These are phyloP conservation scores for Galerina marginata DNA, from an alignment of 768 basidiomycete species.

Conservation along the genomic window DNA sequence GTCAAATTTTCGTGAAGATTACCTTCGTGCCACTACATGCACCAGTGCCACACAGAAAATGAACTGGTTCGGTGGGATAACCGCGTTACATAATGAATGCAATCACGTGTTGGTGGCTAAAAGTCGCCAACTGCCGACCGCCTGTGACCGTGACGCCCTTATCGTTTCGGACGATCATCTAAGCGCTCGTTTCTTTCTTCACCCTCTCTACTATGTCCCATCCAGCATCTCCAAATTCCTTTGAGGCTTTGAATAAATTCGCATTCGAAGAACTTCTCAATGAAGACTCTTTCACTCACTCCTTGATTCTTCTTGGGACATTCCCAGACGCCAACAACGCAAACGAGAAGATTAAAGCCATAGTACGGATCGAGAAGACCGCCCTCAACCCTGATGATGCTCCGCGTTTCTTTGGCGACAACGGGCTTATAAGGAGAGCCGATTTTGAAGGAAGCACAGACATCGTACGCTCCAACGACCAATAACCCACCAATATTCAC, in stretches of 20 bases:
- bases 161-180: neutral
- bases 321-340: slow-evolving; percentile 41
- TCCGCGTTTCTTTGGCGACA: slow-evolving; percentile 39
- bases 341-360: slow-evolving; percentile 46
- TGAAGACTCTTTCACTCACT: slow-evolving; percentile 67
- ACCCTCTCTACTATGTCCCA: slow-evolving; percentile 35
- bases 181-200: neutral
- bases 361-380: slow-evolving; percentile 82
- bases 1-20: no score
- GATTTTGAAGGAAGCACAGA: slow-evolving; percentile 65
- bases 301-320: slow-evolving; percentile 71
- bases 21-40: no score
- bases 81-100: no score
- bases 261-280: slow-evolving; percentile 59
- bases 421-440: slow-evolving; percentile 46
- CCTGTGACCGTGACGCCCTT: no score
- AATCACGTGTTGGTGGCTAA: no score
- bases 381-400: slow-evolving; percentile 56
- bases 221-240: slow-evolving; percentile 35
- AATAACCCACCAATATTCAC: neutral
- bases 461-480: slow-evolving; percentile 52
- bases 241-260: slow-evolving; percentile 52
- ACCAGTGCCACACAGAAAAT: no score
- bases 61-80: no score
- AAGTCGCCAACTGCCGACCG: no score